Evolutionary conservation across 257 asterid genomes (phyloP).

Genomic region (Lavandula angustifolia): DNA sequence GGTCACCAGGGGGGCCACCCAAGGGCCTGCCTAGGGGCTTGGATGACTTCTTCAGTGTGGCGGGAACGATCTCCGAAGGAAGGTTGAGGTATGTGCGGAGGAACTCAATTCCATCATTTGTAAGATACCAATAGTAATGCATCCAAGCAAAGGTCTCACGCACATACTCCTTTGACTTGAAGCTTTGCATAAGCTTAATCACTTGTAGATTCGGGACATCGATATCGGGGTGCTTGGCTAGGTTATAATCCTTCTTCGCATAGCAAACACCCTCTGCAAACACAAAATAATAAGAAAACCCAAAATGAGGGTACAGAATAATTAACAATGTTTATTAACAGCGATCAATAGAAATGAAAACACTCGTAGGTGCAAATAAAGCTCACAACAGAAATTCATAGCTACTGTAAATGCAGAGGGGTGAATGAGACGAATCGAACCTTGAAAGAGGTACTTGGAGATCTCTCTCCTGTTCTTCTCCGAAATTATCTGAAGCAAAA

Average conservation of each 20-base stretch:
- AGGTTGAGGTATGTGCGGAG: constrained; percentile 81
- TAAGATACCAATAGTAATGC: constrained; percentile 90
- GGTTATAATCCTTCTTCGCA: constrained; percentile 86
- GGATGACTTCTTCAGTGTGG: constrained; percentile 88
- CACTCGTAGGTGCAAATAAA: background rate
- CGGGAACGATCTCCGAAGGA: constrained; percentile 93
- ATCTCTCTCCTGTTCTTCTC: constrained; percentile 94
- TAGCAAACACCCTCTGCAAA: constrained; percentile 82
- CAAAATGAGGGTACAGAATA: background rate
- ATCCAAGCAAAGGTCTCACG: constrained; percentile 96
- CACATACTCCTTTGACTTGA: constrained; percentile 85
- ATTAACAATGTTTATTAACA: background rate
- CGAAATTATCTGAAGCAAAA: constrained; percentile 57
- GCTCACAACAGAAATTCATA: background rate
- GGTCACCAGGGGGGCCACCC: constrained; percentile 94
- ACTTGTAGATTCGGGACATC: constrained; percentile 96
- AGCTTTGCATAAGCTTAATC: constrained; percentile 97
- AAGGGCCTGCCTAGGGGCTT: constrained; percentile 90
- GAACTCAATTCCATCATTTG: constrained; percentile 91
- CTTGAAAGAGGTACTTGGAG: constrained; percentile 94
- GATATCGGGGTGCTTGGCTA: constrained; percentile 88
- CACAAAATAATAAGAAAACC: background rate
- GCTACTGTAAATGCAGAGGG: background rate
- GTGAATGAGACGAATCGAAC: constrained; percentile 28
- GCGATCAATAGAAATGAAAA: background rate